Conservation (phyloP, 495 filamentous ascomycete genomes). For the Penicillium paradoxum region DNA sequence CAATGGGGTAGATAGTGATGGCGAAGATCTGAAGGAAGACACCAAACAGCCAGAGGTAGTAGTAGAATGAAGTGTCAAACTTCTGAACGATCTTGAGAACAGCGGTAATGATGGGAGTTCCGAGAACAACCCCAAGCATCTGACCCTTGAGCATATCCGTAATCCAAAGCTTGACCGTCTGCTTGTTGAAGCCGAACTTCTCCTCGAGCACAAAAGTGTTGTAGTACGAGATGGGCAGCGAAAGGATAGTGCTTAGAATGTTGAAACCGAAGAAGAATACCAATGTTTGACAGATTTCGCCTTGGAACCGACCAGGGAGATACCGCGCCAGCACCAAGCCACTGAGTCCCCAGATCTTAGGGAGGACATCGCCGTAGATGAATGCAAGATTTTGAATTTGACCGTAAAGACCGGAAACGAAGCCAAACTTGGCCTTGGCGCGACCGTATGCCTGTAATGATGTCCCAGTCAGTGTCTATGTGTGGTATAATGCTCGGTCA, state of each 20-base stretch:
- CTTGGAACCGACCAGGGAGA: slow-evolving; percentile 71
- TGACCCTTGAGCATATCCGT: slow-evolving; percentile 91
- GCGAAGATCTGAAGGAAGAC: slow-evolving; percentile 83
- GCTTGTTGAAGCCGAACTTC: slow-evolving; percentile 98
- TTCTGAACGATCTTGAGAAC: slow-evolving; percentile 88
- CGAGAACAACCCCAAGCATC: slow-evolving; percentile 69
- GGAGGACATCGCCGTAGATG: slow-evolving; percentile 85
- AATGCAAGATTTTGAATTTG: slow-evolving; percentile 81
- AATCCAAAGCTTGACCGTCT: slow-evolving; percentile 82
- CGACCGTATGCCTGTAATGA: slow-evolving; percentile 73
- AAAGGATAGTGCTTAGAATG: slow-evolving; percentile 68
- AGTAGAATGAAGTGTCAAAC: slow-evolving; percentile 90
- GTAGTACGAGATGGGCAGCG: slow-evolving; percentile 81
- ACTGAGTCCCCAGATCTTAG: slow-evolving; percentile 80
- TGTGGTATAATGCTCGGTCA: neutral
- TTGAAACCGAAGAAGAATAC: slow-evolving; percentile 88
- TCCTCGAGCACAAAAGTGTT: slow-evolving; percentile 93
- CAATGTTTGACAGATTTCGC: slow-evolving; percentile 90
- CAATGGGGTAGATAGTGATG: slow-evolving; percentile 93
- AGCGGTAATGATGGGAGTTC: slow-evolving; percentile 79
- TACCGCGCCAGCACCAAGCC: slow-evolving; percentile 68
- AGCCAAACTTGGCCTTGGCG: slow-evolving; percentile 85
- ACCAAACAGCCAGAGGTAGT: slow-evolving; percentile 93
- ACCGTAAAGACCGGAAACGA: slow-evolving; percentile 73
- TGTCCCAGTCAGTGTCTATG: slow-evolving; percentile 5